Evolutionary conservation across 768 basidiomycete genomes (phyloP), one percentile per base, ranked within the genome.

Genomic region (Termitomyces sp.): DNA sequence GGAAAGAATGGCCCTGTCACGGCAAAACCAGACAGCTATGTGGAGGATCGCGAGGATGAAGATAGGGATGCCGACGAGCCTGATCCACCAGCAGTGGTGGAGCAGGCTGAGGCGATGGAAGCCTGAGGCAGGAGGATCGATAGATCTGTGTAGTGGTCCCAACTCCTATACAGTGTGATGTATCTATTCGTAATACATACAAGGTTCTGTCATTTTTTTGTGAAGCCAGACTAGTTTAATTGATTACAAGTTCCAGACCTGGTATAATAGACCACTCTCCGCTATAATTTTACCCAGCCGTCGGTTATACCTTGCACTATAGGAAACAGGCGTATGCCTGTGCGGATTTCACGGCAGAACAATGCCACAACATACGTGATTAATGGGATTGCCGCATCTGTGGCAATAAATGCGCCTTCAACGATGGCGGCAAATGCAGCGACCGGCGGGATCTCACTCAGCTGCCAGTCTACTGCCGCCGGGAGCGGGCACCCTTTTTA

Each of bases 1-100:
- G 71, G 75, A 45, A 75, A 76, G 61, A 68, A 67, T 48, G 62
- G 55, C 6, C 39, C 54, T 30, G 60, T 61, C 36, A 57, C 40
- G 14, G 56, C 26, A 14, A 66, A 67, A 20, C 40, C 52, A 20
- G 59, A 18, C 39, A 22, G 32, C 37, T 20, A 59, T 36, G 40
- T 45, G 13, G 62, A 49, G 27, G 64, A 59, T 45, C 66, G 45
- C 22, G 64, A 62, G 40, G 60, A 53, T 12, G 68, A 57, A 34
- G 64, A 60, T n/a, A 67, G 46, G 3, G 55, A 60, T 27, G 54
- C 36, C 5, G 62, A 54, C 39, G 46, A 55, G 16, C 30, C n/a
- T 18, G 56, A 53, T 36, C 6, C 12, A 27, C 24, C 37, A 43
- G 40, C 5, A 10, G 44, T 30, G 18, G 55, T 50, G 20, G 52